Evolutionary conservation across 2,329 filamentous ascomycete species (phyloP).

Genomic region (Botrytis aclada): DNA sequence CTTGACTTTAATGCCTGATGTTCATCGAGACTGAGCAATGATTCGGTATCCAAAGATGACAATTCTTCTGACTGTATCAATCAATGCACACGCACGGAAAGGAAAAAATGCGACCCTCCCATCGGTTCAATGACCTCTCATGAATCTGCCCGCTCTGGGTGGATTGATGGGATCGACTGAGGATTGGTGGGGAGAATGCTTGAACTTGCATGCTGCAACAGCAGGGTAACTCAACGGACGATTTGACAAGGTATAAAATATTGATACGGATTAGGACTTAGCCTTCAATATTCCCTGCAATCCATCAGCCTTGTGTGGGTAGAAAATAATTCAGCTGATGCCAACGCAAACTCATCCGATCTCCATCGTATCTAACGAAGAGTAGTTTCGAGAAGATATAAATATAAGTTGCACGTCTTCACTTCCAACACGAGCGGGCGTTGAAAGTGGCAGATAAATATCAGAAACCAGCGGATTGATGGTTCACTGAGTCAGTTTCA

Average conservation of each 20-base stretch:
- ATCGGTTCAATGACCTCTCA: constrained; percentile 14
- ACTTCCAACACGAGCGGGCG: neutral
- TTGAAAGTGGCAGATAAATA: neutral
- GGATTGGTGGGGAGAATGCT: constrained; percentile 18
- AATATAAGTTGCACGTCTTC: neutral
- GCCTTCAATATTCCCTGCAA: constrained; percentile 5
- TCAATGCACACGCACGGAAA: constrained; percentile 10
- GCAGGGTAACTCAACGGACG: constrained; percentile 5
- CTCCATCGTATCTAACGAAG: neutral
- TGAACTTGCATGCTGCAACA: constrained; percentile 22
- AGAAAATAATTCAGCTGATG: constrained; percentile 17
- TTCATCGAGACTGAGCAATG: constrained; percentile 19
- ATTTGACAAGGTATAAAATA: constrained; percentile 8
- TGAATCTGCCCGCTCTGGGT: constrained; percentile 15
- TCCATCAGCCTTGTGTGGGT: constrained; percentile 18
- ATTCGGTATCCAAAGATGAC: neutral
- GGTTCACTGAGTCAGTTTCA: neutral
- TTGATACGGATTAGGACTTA: constrained; percentile 16
- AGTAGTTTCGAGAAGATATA: neutral
- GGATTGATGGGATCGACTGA: neutral
- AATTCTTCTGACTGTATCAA: constrained; percentile 16
- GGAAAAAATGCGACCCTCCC: neutral
- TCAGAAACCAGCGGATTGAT: neutral
- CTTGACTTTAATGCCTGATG: constrained; percentile 17
- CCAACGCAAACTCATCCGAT: constrained; percentile 2